Evolutionary conservation across 768 basidiomycete genomes (phyloP).

Genomic region (Trametes meyenii): DNA sequence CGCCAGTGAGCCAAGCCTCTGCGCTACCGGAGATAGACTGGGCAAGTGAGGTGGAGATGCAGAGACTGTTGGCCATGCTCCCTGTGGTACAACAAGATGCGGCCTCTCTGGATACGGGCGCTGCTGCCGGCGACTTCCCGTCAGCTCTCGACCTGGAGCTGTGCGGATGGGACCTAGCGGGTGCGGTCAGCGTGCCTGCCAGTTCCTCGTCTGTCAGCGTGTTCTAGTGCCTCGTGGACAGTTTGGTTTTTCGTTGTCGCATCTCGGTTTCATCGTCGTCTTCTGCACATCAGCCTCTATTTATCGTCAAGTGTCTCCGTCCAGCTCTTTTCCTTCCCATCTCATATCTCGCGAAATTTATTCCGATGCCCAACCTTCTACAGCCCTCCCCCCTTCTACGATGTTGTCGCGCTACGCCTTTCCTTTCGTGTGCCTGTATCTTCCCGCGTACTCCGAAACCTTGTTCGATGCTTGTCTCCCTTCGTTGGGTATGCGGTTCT

Average conservation of each 20-base stretch:
- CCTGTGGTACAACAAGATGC: conserved; percentile 39
- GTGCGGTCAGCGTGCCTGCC: conserved; percentile 20
- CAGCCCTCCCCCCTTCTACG: background rate
- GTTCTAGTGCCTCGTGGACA: conserved; percentile 25
- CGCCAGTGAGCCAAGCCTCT: conserved; percentile 22
- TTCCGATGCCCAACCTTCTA: background rate
- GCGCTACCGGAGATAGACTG: conserved; percentile 31
- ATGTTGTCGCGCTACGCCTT: conserved; percentile 6
- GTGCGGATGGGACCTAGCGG: conserved; percentile 29
- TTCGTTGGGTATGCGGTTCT: conserved; percentile 37
- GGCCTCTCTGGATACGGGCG: conserved; percentile 19
- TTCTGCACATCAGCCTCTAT: conserved; percentile 20
- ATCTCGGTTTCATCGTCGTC: conserved; percentile 20
- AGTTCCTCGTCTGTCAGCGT: conserved; percentile 27
- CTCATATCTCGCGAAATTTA: conserved; percentile 5
- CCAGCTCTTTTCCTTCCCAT: conserved; percentile 14
- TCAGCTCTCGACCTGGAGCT: conserved; percentile 37
- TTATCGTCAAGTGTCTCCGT: conserved; percentile 12
- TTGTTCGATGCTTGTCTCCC: conserved; percentile 37
- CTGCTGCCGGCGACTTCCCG: conserved; percentile 28
- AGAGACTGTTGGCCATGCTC: conserved; percentile 60
- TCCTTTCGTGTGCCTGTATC: background rate
- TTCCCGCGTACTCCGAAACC: background rate
- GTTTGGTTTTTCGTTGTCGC: conserved; percentile 3
- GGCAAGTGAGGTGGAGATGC: conserved; percentile 58